phyloP scores from a whole-genome alignment of 2,329 filamentous ascomycete genomes.

The Colletotrichum truncatum region DNA sequence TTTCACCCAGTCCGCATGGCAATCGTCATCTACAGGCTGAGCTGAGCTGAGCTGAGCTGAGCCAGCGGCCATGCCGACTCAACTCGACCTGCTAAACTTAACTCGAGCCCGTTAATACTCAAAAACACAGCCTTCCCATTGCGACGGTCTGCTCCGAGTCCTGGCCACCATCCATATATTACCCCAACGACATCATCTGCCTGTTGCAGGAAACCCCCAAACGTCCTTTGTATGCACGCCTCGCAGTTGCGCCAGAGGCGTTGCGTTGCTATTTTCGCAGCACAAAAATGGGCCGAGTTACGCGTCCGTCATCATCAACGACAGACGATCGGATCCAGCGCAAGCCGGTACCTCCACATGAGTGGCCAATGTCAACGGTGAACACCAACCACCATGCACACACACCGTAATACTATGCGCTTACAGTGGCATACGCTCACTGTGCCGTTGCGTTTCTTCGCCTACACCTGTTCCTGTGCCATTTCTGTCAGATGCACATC shows the following conservation, averaged over 20 bases:
- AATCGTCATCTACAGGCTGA: conserved; percentile 2
- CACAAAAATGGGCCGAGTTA: conserved; percentile 25
- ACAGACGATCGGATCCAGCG: neutral
- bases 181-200: conserved; percentile 20
- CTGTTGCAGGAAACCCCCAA: neutral
- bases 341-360: neutral
- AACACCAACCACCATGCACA: neutral
- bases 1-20: neutral
- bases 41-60: neutral
- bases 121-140: conserved; percentile 18
- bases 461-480: conserved; percentile 3
- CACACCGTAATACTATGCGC: neutral
- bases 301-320: conserved; percentile 21
- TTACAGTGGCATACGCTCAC: no score
- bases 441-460: no score
- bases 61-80: neutral
- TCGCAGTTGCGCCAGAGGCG: neutral
- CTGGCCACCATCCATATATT: conserved; percentile 10
- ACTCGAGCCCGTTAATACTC: neutral
- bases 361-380: conserved; percentile 4
- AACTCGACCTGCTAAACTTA: conserved; percentile 5
- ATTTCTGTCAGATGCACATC: neutral
- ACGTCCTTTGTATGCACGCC: neutral
- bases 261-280: conserved; percentile 29
- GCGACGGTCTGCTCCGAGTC: conserved; percentile 14